A percentile compares a stretch with the other conserved stretches of the same genome.
Evolutionary conservation across 2,329 filamentous ascomycete genomes (phyloP).

Genomic region (Hypocrella siamensis): DNA sequence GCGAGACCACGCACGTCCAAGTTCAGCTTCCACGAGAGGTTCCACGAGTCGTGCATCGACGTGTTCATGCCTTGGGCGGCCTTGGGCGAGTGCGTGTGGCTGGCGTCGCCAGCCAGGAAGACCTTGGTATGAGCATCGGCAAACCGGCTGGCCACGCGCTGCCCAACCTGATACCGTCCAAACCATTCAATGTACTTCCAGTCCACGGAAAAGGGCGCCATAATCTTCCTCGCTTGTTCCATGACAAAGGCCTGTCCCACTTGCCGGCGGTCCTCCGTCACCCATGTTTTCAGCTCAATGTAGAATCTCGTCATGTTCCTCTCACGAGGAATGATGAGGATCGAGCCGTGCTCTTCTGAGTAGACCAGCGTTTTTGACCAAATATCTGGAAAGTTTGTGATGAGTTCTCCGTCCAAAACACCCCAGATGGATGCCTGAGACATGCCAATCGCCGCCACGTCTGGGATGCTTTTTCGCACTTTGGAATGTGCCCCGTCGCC

Average conservation of each 20-base stretch:
- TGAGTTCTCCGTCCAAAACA: constrained; percentile 53
- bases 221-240: constrained; percentile 44
- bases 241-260: constrained; percentile 54
- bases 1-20: constrained; percentile 38
- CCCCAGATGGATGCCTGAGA: constrained; percentile 48
- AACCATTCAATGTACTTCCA: constrained; percentile 55
- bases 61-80: constrained; percentile 55
- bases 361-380: constrained; percentile 61
- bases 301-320: constrained; percentile 54
- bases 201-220: constrained; percentile 38
- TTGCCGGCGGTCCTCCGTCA: constrained; percentile 21
- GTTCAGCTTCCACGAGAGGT: constrained; percentile 38
- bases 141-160: constrained; percentile 56
- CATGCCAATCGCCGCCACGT: constrained; percentile 36
- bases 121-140: constrained; percentile 43
- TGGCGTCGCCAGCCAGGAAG: constrained; percentile 57
- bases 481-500: constrained; percentile 58
- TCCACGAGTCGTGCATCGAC: constrained; percentile 45
- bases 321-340: constrained; percentile 60
- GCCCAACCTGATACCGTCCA: constrained; percentile 55
- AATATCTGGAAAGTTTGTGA: constrained; percentile 59
- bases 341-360: constrained; percentile 49
- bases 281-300: constrained; percentile 35
- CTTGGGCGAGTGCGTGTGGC: constrained; percentile 58
- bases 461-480: constrained; percentile 48